Percentiles rank a stretch among this genome's conserved stretches.
Evolutionary conservation across 1,139 yeast species (phyloP).

Genomic region (Chernovozyma aurita): DNA sequence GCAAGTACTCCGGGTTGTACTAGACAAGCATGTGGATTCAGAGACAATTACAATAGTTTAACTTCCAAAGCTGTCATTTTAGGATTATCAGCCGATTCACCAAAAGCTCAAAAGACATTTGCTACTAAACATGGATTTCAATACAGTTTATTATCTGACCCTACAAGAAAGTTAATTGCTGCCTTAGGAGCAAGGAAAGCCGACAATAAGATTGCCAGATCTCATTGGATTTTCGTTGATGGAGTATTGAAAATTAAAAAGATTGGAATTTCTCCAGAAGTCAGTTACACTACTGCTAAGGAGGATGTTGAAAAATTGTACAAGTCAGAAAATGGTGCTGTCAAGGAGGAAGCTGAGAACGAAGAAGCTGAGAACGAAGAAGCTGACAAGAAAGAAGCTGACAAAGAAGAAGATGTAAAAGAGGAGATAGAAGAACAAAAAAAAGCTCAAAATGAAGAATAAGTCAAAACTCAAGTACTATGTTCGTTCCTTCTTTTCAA

Average conservation of each 20-base stretch:
- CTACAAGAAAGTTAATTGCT: constrained; percentile 62
- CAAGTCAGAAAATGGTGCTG: constrained; percentile 1
- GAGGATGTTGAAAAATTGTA: constrained; percentile 42
- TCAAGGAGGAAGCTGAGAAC: background rate
- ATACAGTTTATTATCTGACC: constrained; percentile 75
- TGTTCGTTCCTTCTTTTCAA: too few species aligned
- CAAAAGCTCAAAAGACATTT: constrained; percentile 72
- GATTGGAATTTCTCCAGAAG: constrained; percentile 75
- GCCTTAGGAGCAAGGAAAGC: constrained; percentile 78
- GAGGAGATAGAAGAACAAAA: constrained; percentile 10
- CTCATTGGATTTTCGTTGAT: constrained; percentile 84
- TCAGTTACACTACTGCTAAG: constrained; percentile 61
- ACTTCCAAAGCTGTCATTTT: constrained; percentile 47
- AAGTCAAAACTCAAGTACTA: too few species aligned
- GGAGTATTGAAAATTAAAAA: constrained; percentile 66
- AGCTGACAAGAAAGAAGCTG: constrained; percentile 3
- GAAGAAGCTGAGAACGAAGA: background rate
- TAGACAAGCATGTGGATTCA: constrained; percentile 86
- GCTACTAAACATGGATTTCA: constrained; percentile 67
- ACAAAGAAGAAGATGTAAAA: constrained; percentile 6
- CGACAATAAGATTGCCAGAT: constrained; percentile 75
- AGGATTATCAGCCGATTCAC: constrained; percentile 72
- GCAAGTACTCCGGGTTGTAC: constrained; percentile 97
- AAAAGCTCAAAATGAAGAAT: too few species aligned
- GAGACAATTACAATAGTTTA: constrained; percentile 58